Evolutionary conservation across 495 filamentous ascomycete genomes (phyloP), one percentile per base, ranked within the genome.

Genomic region (Xylaria nigripes): DNA sequence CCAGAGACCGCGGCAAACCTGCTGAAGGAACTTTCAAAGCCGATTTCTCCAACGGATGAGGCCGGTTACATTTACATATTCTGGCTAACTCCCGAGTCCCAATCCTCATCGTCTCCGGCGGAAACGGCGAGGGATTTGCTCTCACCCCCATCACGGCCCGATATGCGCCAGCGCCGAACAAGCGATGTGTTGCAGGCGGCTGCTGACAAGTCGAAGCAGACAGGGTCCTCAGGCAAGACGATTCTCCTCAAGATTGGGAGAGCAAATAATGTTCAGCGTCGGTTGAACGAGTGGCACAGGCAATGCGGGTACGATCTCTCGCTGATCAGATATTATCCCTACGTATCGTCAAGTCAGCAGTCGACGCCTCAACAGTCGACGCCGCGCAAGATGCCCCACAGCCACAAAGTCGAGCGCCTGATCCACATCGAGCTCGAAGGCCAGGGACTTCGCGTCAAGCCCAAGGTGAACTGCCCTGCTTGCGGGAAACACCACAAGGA

Each of bases 31-130:
- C 74, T 97, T 3, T 81, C 83, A 13, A 95, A 95, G 62, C 89
- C 91, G 10, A 78, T 94, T 55, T 88, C 87, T 3, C 70, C 69
- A 5, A 70, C 75, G 38, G 93, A 97, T 61, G 88, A 94, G 44
- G 77, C 88, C 42, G 93, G 93, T 34, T 98, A 90, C 65, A 97
- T 97, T 59, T 98, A 98, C 76, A 93, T 98, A 61, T 98, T 96
- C 78, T 95, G 90, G 90, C 74, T 96, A 4, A 85, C 80, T 4
- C 80, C 80, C 36, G 79, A 78, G 50, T 76, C 68, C n/a, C 45
- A 71, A 45, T 69, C 70, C 3, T 57, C 70, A 6, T 71, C 76
- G 1, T 77, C 81, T 13, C 76, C 82, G 0, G 69, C 69, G 5
- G 80, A 84, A 25, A 75, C 78, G 22, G 86, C 82, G 2, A 75